phyloP scores from a whole-genome alignment of 257 asterid genomes.

The Asclepias syriaca region DNA sequence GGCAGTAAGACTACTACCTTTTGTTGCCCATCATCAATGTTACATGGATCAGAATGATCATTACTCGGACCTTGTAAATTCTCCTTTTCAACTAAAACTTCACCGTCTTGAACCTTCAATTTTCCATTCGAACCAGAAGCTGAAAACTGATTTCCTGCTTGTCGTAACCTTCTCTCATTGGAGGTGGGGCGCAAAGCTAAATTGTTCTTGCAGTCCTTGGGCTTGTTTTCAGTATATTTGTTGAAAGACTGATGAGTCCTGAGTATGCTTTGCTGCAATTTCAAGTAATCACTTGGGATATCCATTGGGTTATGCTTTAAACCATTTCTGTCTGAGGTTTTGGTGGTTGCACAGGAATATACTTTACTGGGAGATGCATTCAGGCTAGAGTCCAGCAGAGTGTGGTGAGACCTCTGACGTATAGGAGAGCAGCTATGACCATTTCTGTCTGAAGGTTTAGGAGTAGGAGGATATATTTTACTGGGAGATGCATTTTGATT shows the following conservation, averaged over 20 bases:
- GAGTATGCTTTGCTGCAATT: conserved; percentile 22
- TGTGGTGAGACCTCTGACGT: conserved; percentile 17
- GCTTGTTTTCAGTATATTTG: conserved; percentile 19
- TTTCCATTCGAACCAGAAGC: conserved; percentile 6
- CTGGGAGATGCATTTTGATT: conserved; percentile 18
- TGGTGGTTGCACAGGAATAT: conserved; percentile 17
- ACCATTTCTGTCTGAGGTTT: conserved; percentile 23
- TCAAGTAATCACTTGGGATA: conserved; percentile 21
- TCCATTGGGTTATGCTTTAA: conserved; percentile 20
- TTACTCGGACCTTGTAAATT: neutral
- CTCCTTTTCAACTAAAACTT: neutral
- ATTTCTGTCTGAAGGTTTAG: too few species aligned
- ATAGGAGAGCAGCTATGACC: conserved; percentile 25
- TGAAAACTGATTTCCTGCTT: conserved; percentile 2
- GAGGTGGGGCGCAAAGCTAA: conserved; percentile 8
- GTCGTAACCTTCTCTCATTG: neutral
- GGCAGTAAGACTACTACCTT: conserved; percentile 8
- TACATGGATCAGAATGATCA: neutral
- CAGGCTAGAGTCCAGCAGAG: conserved; percentile 18
- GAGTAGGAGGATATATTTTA: too few species aligned
- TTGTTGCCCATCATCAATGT: neutral
- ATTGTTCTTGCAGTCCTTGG: conserved; percentile 17
- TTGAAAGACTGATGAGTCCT: conserved; percentile 25
- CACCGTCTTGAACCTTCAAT: conserved; percentile 9
- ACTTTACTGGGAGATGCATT: conserved; percentile 26